phyloP scores from a whole-genome alignment of 805 yeast genomes.

The Ogataea siamensis region DNA sequence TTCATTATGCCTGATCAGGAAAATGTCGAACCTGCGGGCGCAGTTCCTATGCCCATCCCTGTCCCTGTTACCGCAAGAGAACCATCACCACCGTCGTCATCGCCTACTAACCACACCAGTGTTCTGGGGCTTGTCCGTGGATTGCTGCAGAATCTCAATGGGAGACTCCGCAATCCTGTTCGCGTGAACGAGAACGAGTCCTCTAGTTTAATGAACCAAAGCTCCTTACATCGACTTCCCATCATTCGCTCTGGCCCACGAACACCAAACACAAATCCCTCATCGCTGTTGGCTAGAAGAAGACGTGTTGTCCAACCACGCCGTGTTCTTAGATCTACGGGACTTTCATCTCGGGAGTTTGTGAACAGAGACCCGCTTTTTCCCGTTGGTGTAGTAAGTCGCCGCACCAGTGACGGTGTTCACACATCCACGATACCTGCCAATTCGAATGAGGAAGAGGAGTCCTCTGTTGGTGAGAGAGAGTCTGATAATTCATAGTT shows the following conservation, averaged over 20 bases:
- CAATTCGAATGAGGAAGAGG: conserved; percentile 5
- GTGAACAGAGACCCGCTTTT: conserved; percentile 33
- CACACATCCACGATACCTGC: conserved; percentile 31
- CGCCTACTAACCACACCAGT: conserved; percentile 15
- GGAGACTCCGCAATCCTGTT: conserved; percentile 25
- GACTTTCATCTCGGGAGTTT: conserved; percentile 14
- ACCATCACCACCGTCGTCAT: conserved; percentile 3
- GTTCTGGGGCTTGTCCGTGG: conserved; percentile 27
- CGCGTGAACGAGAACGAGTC: conserved; percentile 13
- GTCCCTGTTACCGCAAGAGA: neutral
- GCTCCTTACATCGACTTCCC: conserved; percentile 17
- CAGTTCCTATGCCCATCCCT: conserved; percentile 2
- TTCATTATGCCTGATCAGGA: conserved; percentile 34
- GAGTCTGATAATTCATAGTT: conserved; percentile 6
- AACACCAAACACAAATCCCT: conserved; percentile 2
- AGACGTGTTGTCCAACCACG: conserved; percentile 11
- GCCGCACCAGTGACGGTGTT: conserved; percentile 45
- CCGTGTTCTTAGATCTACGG: conserved; percentile 8
- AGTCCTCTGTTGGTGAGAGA: conserved; percentile 1
- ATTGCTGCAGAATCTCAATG: conserved; percentile 24
- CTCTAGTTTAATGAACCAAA: conserved; percentile 6
- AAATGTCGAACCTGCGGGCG: conserved; percentile 6
- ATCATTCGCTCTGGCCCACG: conserved; percentile 13
- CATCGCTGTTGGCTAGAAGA: conserved; percentile 9
- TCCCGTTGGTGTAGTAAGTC: conserved; percentile 48